Evolutionary conservation across 495 filamentous ascomycete species (phyloP).

Genomic region (Podospora tetraspora): DNA sequence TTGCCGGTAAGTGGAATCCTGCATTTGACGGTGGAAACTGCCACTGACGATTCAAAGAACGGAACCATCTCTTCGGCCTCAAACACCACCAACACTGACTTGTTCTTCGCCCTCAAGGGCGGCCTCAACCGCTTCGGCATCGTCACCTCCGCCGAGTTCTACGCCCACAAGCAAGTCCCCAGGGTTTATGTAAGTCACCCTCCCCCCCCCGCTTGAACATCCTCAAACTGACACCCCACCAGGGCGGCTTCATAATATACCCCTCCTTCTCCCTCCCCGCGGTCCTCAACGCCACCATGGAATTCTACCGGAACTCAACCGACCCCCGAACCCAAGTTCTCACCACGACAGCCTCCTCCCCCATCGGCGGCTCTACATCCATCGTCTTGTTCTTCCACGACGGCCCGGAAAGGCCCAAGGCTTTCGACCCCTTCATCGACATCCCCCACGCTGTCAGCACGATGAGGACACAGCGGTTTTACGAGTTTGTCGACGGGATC

Average conservation of each 20-base stretch:
- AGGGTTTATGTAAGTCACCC: conserved; percentile 15
- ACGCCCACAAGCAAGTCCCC: conserved; percentile 37
- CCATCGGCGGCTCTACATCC: conserved; percentile 45
- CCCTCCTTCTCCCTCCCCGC: conserved; percentile 21
- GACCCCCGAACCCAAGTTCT: conserved; percentile 47
- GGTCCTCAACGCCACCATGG: conserved; percentile 48
- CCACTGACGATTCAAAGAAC: conserved; percentile 12
- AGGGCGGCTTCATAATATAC: conserved; percentile 46
- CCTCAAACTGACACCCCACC: background rate
- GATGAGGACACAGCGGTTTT: conserved; percentile 48
- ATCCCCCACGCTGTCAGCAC: conserved; percentile 42
- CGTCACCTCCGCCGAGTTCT: conserved; percentile 46
- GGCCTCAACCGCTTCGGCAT: conserved; percentile 48
- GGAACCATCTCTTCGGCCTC: conserved; percentile 23
- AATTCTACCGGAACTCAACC: conserved; percentile 38
- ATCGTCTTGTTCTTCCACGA: conserved; percentile 57
- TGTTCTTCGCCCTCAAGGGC: conserved; percentile 56
- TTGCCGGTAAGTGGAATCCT: conserved; percentile 7
- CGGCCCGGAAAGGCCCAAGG: conserved; percentile 48
- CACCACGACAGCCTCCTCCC: conserved; percentile 40
- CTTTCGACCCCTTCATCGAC: conserved; percentile 53
- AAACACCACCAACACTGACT: conserved; percentile 36
- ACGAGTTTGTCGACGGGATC: conserved; percentile 35
- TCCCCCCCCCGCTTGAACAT: background rate
- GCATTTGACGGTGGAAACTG: too few species aligned